phyloP scores from a whole-genome alignment of 2,329 filamentous ascomycete genomes.

The Nigrospora sphaerica region DNA sequence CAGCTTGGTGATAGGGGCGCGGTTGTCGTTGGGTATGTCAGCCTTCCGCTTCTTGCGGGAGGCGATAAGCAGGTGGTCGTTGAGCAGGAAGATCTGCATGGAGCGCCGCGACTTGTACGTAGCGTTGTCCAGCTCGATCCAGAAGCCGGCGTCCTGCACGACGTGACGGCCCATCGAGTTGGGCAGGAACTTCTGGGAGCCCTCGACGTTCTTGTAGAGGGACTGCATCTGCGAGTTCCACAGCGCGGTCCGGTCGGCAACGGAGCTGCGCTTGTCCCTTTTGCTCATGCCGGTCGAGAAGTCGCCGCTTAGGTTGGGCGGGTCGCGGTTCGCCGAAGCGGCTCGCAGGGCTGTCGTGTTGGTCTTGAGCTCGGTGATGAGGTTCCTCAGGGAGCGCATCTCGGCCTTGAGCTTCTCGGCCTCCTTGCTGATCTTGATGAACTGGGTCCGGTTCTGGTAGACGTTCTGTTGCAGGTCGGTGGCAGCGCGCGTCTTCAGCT shows the following conservation, averaged over 20 bases:
- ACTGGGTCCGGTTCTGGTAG: constrained; percentile 94
- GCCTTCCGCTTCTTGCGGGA: constrained; percentile 87
- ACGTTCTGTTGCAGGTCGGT: constrained; percentile 89
- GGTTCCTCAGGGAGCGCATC: constrained; percentile 81
- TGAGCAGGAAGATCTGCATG: constrained; percentile 87
- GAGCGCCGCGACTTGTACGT: constrained; percentile 90
- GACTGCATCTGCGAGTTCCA: constrained; percentile 71
- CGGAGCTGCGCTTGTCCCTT: constrained; percentile 81
- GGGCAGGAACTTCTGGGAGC: constrained; percentile 92
- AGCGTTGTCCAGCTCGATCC: constrained; percentile 95
- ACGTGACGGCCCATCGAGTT: constrained; percentile 89
- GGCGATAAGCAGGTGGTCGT: constrained; percentile 88
- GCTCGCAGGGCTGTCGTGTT: constrained; percentile 62
- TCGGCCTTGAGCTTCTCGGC: constrained; percentile 95
- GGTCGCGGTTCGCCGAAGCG: constrained; percentile 44
- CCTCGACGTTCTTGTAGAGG: constrained; percentile 95
- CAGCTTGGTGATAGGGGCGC: constrained; percentile 61
- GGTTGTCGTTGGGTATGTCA: constrained; percentile 52
- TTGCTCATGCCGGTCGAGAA: constrained; percentile 53
- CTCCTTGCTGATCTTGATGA: constrained; percentile 99
- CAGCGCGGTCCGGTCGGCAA: constrained; percentile 60
- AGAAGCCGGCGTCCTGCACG: constrained; percentile 82
- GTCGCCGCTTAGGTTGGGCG: constrained; percentile 39
- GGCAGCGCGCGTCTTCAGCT: constrained; percentile 70
- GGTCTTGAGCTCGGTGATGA: constrained; percentile 87